Evolutionary conservation across 164 flowering plant species (phyloP), one percentile per base, ranked within the genome.

Genomic region (Annona squamosa): DNA sequence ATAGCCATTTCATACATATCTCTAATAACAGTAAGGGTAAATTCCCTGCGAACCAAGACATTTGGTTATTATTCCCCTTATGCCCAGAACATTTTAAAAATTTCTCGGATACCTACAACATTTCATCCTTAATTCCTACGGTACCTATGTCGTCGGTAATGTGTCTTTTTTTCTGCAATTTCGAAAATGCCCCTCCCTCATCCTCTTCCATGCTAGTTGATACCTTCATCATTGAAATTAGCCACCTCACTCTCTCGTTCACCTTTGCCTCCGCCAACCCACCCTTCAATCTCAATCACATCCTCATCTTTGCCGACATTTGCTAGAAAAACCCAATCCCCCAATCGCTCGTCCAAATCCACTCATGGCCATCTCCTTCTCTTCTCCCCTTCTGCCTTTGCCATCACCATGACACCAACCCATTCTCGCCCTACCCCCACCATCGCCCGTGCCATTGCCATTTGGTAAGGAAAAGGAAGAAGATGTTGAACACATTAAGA

Each of bases 271-370:
- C 45, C 16, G 3, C 67, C 16, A 26, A 9, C 57, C 13, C 37
- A 16, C 3, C 74, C 81, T 80, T 85, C 52, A 93, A 88, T 81
- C 94, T 89, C 77, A 84, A 79, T 78, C 67, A 84, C 16, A 85
- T 89, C 70, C 37, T 26, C 37, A 61, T 86, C 72, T 85, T 81
- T 80, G 44, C 88, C 1, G 86, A 85, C 0, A 26, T 26, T 26
- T 10, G 79, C 5, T 81, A 79, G 67, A 81, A 82, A 57, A 71
- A 48, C 64, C 63, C 69, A 0, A 72, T 72, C 46, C 79, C 65
- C 48, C 66, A 76, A 18, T 63, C 46, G 4, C 45, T 69, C 4
- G 13, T 47, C 3, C 74, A 41, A 64, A 63, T 77, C 26, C 79
- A 73, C 9, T 7, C 83, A 0, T 81, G 87, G 84, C 79, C 85